phyloP scores from a whole-genome alignment of 352 stramenopile genomes.

The Pythium chondricola region DNA sequence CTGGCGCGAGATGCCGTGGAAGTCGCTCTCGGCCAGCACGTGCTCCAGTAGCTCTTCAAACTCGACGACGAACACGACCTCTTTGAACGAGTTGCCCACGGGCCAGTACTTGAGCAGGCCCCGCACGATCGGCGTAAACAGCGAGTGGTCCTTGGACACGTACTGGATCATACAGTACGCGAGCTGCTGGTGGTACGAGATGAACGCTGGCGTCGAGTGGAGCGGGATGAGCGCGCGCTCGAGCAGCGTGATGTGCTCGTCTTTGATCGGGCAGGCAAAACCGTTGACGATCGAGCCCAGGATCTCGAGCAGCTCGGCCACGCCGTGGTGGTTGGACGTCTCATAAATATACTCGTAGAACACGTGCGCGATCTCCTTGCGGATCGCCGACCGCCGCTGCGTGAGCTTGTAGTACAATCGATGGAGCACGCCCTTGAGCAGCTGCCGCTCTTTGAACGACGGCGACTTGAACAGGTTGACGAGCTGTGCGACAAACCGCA shows the following conservation, averaged over 20 bases:
- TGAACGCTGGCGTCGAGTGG: constrained; percentile 78
- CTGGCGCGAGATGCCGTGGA: constrained; percentile 52
- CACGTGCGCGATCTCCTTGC: constrained; percentile 81
- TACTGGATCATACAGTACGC: constrained; percentile 90
- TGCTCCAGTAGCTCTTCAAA: constrained; percentile 88
- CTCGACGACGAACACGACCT: constrained; percentile 86
- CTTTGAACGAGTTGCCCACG: constrained; percentile 84
- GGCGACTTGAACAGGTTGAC: constrained; percentile 83
- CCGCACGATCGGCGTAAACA: constrained; percentile 78
- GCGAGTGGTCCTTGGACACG: constrained; percentile 81
- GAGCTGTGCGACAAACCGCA: constrained; percentile 75
- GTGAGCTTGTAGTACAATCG: constrained; percentile 89
- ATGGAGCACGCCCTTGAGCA: constrained; percentile 83
- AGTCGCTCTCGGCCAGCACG: constrained; percentile 72
- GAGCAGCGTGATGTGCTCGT: constrained; percentile 81
- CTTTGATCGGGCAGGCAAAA: constrained; percentile 86
- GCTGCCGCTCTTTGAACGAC: constrained; percentile 82
- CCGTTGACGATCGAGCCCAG: constrained; percentile 87
- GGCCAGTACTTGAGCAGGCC: constrained; percentile 83
- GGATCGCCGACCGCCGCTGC: constrained; percentile 80
- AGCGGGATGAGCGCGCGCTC: constrained; percentile 83
- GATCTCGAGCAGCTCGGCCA: constrained; percentile 84
- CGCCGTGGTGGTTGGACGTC: constrained; percentile 82
- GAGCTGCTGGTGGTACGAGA: constrained; percentile 85
- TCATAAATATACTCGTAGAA: constrained; percentile 93